Evolutionary conservation across 2,329 filamentous ascomycete species (phyloP), one percentile per base, ranked within the genome.

Genomic region (Metarhizium rileyi): DNA sequence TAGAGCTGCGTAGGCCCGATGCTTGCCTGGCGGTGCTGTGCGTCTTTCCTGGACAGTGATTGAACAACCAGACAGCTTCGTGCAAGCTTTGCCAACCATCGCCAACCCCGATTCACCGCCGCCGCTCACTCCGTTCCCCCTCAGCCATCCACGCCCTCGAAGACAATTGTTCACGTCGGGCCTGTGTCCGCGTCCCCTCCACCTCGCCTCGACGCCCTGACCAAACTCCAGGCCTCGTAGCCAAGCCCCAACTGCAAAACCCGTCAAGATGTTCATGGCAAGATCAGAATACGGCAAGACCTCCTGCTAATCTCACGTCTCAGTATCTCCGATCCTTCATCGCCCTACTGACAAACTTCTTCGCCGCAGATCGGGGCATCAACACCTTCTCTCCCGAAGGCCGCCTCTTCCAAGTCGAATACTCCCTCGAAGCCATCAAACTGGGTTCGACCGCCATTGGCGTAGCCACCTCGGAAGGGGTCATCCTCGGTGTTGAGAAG

Each of bases 381-480:
- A 97, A 96, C 81, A 98, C 93, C 80, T 98, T 98, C 82, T 98
- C 93, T 62, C 93, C 93, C 54, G 93, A 98, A 81, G 93, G 93
- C 65, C 93, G 93, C 73, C 87, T 98, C 70, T 98, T 98, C 81
- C 93, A 98, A 77, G 93, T 98, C 77, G 93, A 98, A 86, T 98
- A 98, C 83, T 97, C 93, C 53, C 86, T 98, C 70, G 93, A 98
- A 78, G 93, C 93, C 72, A 98, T 98, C 82, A 98, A 98, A 78
- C 87, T 97, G 59, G 93, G 93, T 60, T 95, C 88, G 63, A 98
- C 93, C 60, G 93, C 93, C 66, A 98, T 98, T 74, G 93, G 93
- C 62, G 90, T 98, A 59, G 90, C 93, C 62, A 98, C 93, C 45
- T 87, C 88, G 51, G 87, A 94, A 68, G 93, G 93, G 64, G 90